Base-by-base conservation (phyloP, 208 protist species). In the Wallacemonas sp. region DNA sequence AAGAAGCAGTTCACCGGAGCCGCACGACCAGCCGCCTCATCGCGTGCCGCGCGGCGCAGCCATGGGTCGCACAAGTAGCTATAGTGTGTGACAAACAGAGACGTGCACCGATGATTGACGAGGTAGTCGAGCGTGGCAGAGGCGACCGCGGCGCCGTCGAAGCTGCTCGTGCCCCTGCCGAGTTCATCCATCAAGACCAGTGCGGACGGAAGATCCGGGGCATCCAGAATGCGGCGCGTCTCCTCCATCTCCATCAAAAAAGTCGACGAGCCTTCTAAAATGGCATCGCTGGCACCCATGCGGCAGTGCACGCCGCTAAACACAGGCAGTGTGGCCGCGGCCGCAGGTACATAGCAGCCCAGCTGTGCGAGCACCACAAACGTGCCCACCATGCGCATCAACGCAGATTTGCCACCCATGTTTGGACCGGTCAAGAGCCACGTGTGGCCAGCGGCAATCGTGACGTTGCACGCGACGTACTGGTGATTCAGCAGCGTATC, bases 221-320 rank as follows among this genome's bases (percentile, higher is more conserved):
- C 49, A 27, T 69, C 72, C 12, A 99, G 55, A 66, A 99, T 98
- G 6, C 80, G 80, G 28, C 92, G 84, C 2, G 97, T 99, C 76
- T 99, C 98, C 6, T 85, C 59, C 95, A 99, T 98, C 69, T 99
- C 98, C 0, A 95, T 90, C 56, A 99, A 82, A 70, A 99, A 99
- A 2, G 98, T 99, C n/a, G 88, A 97, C 54, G 75, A 62, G 60
- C 96, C 93, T 44, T 97, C 82, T 1, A 91, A 64, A 12, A 98
- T 72, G 26, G 96, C 83, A 73, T 99, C 98, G 38, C 72, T 79
- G 0, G 97, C 90, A 21, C 98, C 98, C 82, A 99, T 97, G 26
- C 98, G 80, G 54, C 84, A 93, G 70, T 97, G 98, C 1, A 99
- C 53, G 0, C 79, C 78, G 34, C 90, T 81, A 30, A 97, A 91